Evolutionary conservation across 2,329 filamentous ascomycete species (phyloP).

Genomic region (Aspergillus hortae): DNA sequence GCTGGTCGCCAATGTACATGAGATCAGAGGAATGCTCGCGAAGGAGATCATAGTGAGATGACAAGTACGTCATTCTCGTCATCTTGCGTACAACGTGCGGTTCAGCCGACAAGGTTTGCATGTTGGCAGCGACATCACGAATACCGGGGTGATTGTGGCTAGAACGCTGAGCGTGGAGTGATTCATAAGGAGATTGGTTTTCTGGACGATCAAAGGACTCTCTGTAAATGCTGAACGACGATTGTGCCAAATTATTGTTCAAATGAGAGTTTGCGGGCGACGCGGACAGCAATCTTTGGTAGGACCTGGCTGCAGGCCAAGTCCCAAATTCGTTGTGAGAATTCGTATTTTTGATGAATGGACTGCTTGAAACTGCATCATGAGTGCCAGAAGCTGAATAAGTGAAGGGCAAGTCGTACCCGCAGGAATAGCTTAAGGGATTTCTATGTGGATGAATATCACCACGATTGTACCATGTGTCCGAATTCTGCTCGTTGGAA

Average conservation of each 20-base stretch:
- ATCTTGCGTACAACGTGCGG: neutral
- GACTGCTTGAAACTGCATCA: constrained; percentile 4
- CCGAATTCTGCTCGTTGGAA: neutral
- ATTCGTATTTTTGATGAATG: constrained; percentile 1
- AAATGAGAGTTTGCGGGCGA: neutral
- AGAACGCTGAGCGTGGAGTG: neutral
- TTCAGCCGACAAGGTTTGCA: neutral
- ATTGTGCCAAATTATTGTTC: neutral
- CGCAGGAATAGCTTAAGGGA: constrained; percentile 15
- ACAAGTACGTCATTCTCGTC: neutral
- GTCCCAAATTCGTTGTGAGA: neutral
- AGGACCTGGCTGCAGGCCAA: neutral
- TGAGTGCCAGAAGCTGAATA: constrained; percentile 2
- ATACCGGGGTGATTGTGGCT: neutral
- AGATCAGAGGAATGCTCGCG: neutral
- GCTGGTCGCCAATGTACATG: too few relatives aligned
- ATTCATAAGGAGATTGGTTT: constrained; percentile 11
- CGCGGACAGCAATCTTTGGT: neutral
- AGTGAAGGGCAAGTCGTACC: constrained; percentile 1
- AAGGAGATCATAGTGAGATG: neutral
- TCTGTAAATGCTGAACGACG: constrained; percentile 8
- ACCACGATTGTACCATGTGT: constrained; percentile 7
- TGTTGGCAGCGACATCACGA: neutral
- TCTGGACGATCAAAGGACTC: constrained; percentile 9
- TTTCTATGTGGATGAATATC: constrained; percentile 11